Conservation (phyloP, 2,329 filamentous ascomycete genomes). For the Monosporascus cannonballus region DNA sequence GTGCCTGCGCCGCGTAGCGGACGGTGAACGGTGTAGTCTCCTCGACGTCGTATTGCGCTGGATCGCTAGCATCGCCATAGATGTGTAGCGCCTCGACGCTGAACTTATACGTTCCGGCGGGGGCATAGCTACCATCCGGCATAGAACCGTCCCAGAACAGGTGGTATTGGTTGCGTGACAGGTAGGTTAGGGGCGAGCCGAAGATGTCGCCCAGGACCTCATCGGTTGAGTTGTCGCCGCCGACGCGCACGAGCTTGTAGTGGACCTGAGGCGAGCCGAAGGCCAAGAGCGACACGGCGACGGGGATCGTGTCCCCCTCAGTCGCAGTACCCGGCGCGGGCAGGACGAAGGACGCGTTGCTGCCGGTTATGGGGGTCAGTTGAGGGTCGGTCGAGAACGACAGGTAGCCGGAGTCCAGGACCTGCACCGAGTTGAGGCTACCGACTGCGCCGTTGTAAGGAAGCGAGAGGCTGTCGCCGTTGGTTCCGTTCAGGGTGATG, state of each 20-base stretch:
- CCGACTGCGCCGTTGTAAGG: constrained; percentile 31
- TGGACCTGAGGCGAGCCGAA: constrained; percentile 40
- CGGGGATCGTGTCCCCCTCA: constrained; percentile 29
- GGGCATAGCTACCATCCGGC: constrained; percentile 39
- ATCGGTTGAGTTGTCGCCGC: constrained; percentile 23
- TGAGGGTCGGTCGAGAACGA: constrained; percentile 28
- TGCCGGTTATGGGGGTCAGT: constrained; percentile 14
- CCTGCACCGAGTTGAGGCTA: constrained; percentile 27
- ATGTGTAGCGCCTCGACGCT: constrained; percentile 42
- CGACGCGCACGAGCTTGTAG: constrained; percentile 38
- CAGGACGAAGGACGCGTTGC: constrained; percentile 20
- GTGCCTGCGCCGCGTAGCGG: constrained; percentile 26
- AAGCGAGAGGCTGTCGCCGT: constrained; percentile 29
- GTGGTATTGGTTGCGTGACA: constrained; percentile 26
- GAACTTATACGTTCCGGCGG: constrained; percentile 44
- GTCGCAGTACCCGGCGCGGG: constrained; percentile 14
- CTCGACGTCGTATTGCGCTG: constrained; percentile 40
- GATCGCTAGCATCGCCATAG: constrained; percentile 39
- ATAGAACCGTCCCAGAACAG: constrained; percentile 41
- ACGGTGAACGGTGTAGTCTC: constrained; percentile 39
- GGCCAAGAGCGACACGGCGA: constrained; percentile 33
- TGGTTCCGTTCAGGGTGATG: constrained; percentile 37
- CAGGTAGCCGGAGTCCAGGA: constrained; percentile 30
- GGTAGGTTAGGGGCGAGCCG: constrained; percentile 32
- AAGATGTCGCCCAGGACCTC: constrained; percentile 33